These are phyloP conservation scores for Lentinula edodes DNA, from an alignment of 768 basidiomycete genomes.

Conservation along the genomic window DNA sequence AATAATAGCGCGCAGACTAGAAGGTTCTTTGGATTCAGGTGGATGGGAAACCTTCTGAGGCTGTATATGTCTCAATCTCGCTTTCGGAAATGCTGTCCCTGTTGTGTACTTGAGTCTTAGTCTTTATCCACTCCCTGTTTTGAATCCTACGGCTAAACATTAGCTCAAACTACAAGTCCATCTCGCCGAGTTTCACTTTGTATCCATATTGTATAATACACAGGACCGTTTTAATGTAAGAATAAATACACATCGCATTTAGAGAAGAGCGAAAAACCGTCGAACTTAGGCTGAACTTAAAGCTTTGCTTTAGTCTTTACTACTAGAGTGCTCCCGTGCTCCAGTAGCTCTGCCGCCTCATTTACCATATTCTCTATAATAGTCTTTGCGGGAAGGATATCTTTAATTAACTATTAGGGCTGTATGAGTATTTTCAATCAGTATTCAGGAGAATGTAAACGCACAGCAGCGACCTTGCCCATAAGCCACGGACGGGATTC, in stretches of 20 bases:
- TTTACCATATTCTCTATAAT: conserved; percentile 80
- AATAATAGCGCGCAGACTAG: conserved; percentile 82
- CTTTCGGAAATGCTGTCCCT: not conserved
- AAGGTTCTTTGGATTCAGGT: conserved; percentile 82
- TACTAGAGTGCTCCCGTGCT: conserved; percentile 31
- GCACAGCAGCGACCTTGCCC: conserved; percentile 65
- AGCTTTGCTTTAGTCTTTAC: conserved; percentile 25
- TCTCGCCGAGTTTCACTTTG: too few relatives aligned
- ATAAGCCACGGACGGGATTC: conserved; percentile 72
- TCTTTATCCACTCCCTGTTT: not conserved
- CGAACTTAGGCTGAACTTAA: not conserved
- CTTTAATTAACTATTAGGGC: conserved; percentile 44
- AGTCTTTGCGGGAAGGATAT: conserved; percentile 74
- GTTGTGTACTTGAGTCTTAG: not conserved
- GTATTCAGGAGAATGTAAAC: not conserved
- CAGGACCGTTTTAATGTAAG: not conserved
- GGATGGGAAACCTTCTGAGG: conserved; percentile 82
- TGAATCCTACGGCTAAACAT: not conserved
- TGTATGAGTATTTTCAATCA: not conserved
- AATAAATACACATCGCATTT: not conserved
- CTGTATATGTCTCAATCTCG: not conserved
- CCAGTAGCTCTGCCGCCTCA: conserved; percentile 46
- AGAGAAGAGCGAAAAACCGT: not conserved
- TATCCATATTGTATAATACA: not conserved
- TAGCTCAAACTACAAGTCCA: not conserved